These are phyloP conservation scores for Berkeleyomyces basicola DNA, from an alignment of 2,329 filamentous ascomycete species.

Conservation along the genomic window DNA sequence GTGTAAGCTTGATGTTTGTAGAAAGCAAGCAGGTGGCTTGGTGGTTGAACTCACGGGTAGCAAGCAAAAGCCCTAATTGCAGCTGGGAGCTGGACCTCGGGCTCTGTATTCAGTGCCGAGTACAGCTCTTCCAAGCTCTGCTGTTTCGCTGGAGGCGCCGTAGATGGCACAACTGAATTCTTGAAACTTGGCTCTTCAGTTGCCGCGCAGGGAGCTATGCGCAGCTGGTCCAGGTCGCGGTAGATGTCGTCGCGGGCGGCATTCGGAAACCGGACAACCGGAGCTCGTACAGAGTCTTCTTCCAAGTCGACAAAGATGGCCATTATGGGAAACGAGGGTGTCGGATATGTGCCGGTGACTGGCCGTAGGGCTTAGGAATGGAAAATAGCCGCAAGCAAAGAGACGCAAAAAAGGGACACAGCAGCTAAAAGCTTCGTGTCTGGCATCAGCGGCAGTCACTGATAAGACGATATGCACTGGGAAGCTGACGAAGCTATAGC, in stretches of 20 bases:
- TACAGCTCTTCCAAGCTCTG: slow-evolving; percentile 10
- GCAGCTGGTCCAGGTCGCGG: slow-evolving; percentile 6
- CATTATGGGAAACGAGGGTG: slow-evolving; percentile 6
- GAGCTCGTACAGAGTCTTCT: slow-evolving; percentile 14
- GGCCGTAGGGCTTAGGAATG: too few species aligned
- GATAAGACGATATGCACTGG: slow-evolving; percentile 1
- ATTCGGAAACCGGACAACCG: slow-evolving; percentile 5
- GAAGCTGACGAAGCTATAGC: neutral
- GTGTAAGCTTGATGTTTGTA: slow-evolving; percentile 1
- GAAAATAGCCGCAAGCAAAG: neutral
- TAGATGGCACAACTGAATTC: neutral
- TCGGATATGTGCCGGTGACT: neutral
- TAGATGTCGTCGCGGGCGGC: slow-evolving; percentile 7
- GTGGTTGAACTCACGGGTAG: slow-evolving; percentile 21
- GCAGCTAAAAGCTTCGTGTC: neutral
- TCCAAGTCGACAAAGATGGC: slow-evolving; percentile 17
- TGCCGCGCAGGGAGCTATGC: neutral
- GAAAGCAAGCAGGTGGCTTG: neutral
- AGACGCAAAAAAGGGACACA: neutral
- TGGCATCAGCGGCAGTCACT: neutral
- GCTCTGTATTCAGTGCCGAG: slow-evolving; percentile 9
- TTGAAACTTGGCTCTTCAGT: neutral
- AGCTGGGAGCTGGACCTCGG: slow-evolving; percentile 7
- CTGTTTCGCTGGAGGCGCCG: neutral
- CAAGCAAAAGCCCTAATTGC: slow-evolving; percentile 20